Percentiles rank a stretch among this genome's conserved stretches.
Conservation (phyloP, 805 yeast genomes). For the Hanseniaspora guilliermondii region DNA sequence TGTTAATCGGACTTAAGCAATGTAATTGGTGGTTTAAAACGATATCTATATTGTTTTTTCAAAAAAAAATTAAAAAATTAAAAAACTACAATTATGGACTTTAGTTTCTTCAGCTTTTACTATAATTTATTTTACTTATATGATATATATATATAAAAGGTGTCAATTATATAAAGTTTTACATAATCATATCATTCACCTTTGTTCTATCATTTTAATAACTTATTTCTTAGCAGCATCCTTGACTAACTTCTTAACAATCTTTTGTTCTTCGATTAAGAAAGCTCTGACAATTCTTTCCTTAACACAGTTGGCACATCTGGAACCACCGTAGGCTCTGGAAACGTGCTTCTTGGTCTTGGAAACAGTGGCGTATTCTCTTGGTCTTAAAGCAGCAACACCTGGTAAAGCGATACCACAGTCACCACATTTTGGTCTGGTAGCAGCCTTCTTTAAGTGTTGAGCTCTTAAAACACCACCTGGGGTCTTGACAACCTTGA, state of each 20-base stretch:
- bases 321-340: constrained; percentile 99
- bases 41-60: no score
- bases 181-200: not conserved
- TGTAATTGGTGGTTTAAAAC: no score
- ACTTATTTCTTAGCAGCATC: constrained; percentile 63
- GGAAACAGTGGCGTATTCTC: constrained; percentile 89
- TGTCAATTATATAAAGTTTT: no score
- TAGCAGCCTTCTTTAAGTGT: constrained; percentile 84
- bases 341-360: constrained; percentile 96
- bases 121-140: not conserved
- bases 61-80: no score
- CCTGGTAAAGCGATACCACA: constrained; percentile 74
- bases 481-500: constrained; percentile 99
- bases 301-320: constrained; percentile 97
- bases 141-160: not conserved
- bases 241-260: constrained; percentile 97
- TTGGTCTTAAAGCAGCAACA: constrained; percentile 92
- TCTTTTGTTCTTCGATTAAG: constrained; percentile 99
- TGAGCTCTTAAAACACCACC: constrained; percentile 98
- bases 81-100: not conserved
- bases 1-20: not conserved
- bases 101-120: constrained; percentile 1
- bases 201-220: not conserved
- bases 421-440: constrained; percentile 85
- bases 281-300: constrained; percentile 99